Evolutionary conservation across 805 yeast species (phyloP), one percentile per base, ranked within the genome.

Genomic region (Candida vartiovaarae): DNA sequence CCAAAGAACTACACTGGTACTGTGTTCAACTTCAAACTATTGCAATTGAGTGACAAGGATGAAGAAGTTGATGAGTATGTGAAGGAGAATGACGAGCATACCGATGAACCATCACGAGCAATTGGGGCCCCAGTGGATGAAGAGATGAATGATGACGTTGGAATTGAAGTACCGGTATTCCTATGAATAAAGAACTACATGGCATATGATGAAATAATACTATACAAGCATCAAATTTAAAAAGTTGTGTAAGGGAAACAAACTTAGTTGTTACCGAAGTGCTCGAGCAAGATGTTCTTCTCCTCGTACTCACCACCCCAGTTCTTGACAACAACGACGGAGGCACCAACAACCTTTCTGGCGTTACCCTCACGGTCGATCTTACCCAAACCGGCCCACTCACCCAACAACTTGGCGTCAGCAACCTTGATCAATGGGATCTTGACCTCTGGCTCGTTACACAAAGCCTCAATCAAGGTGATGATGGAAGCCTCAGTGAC

Each of bases 281-380:
- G 90, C 75, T 89, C 95, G 74, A 93, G 81, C 71, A 93, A 82
- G 75, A 87, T 84, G 79, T 81, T 77, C 79, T 97, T 88, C 79
- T 91, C 99, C 68, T 82, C 91, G 65, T 98, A 84, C 76, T 89
- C 96, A 70, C 88, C 95, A 88, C 99, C 99, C 98, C 98, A 93
- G 95, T 89, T 84, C 83, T 86, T 90, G 82, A 93, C 87, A 65
- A 93, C 99, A 70, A 91, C 97, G 76, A 95, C 91, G 65, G 98
- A 90, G 75, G 96, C 95, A 78, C 99, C 99, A 72, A 93, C 99
- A 66, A 93, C 98, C 88, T 93, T 93, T 82, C 97, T 89, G 77
- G 98, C 96, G 81, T 91, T 89, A 78, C 99, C 99, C 67, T 93
- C 98, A 78, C 96, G 88, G 95, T 93, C 98, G 67, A 91, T 83